A percentile compares a stretch with the other conserved stretches of the same genome.
Conservation (phyloP, 805 yeast genomes). For the Myxozyma neglecta region DNA sequence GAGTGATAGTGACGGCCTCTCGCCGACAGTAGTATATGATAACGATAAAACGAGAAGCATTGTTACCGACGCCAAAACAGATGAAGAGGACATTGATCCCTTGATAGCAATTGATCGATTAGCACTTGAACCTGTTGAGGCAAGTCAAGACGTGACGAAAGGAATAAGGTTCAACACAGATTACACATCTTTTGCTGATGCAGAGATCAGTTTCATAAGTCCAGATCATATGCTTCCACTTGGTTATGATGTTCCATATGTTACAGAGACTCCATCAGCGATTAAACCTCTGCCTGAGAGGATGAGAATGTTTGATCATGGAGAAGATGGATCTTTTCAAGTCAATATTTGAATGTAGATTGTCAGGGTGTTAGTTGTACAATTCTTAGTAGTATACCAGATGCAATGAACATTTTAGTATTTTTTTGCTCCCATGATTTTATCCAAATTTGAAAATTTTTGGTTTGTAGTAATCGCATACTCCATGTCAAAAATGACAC, state of each 20-base stretch:
- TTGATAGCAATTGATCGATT: conserved; percentile 11
- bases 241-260: conserved; percentile 9
- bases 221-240: conserved; percentile 10
- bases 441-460: too few species aligned
- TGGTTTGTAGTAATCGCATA: too few species aligned
- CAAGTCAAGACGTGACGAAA: not conserved
- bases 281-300: not conserved
- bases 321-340: conserved; percentile 5
- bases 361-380: too few species aligned
- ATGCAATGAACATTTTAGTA: too few species aligned
- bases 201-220: conserved; percentile 18
- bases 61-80: not conserved
- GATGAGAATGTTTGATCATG: not conserved
- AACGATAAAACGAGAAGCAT: not conserved
- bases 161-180: not conserved
- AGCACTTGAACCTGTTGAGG: not conserved
- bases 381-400: too few species aligned
- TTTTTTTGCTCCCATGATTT: too few species aligned
- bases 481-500: too few species aligned
- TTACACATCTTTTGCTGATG: not conserved
- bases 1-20: not conserved
- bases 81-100: not conserved
- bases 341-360: not conserved
- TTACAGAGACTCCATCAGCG: not conserved
- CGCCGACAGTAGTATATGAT: not conserved